Evolutionary conservation across 2,329 filamentous ascomycete species (phyloP), one percentile per base, ranked within the genome.

Genomic region (Penicillium sp.): DNA sequence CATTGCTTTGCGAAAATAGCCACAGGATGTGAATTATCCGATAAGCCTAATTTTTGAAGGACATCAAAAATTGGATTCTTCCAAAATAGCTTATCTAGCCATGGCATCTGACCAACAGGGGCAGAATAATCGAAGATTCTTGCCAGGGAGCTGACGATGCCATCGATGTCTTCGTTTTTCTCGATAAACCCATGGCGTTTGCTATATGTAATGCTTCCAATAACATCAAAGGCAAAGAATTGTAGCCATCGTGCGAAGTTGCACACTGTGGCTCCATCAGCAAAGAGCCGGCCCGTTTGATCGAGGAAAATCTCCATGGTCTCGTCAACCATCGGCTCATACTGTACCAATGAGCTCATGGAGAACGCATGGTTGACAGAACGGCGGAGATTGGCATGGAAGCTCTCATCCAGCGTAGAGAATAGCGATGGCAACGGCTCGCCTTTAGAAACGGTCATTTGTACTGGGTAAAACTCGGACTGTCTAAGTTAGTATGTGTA

Each of bases 141-240:
- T 22, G 33, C 41, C 17, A 91, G 69, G 63, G 89, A 89, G 0
- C 72, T 75, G 5, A 91, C 82, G 49, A 91, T 91, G 0, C 88
- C 88, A 59, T 90, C 88, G 14, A 92, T 84, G 57, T 93, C 89
- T 67, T 88, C 80, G 56, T 90, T 88, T 65, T 83, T 82, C 71
- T 92, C 88, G 1, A 93, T 75, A 62, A 92, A 92, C 0, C 89
- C 89, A 57, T 91, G 82, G 0, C 88, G 80, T 71, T 90, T 90
- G 71, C 84, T 86, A 74, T 89, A 91, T 0, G 88, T 91, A 65
- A 91, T 83, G 59, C 89, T 86, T 6, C 88, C 88, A 59, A 91
- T 91, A n/a, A 91, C 89, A 67, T 92, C 89, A 65, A 91, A 92
- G 0, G 89, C 89, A 63, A 89, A 91, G 68, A 86, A 91, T 66